These are phyloP conservation scores for Fusarium pseudoanthophilum DNA, from an alignment of 2,329 filamentous ascomycete species.

Conservation along the genomic window DNA sequence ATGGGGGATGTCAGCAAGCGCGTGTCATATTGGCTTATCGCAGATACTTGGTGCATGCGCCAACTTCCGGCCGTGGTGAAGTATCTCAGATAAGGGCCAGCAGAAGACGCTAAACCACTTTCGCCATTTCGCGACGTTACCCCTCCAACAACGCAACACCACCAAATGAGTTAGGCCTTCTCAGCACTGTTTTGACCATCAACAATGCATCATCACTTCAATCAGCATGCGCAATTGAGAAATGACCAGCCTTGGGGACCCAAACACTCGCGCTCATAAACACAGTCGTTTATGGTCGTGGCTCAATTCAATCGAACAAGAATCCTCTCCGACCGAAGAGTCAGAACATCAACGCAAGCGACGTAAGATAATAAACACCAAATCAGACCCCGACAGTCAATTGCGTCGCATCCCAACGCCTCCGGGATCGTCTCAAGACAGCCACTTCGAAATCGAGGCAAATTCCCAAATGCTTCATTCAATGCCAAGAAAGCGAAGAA, in stretches of 20 bases:
- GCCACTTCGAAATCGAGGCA: neutral
- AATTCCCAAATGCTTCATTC: accelerated
- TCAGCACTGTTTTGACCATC: neutral
- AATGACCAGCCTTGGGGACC: neutral
- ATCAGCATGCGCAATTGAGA: neutral
- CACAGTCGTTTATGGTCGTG: neutral
- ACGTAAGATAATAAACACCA: neutral
- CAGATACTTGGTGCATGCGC: neutral
- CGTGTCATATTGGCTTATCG: neutral
- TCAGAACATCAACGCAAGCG: neutral
- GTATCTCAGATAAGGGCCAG: neutral
- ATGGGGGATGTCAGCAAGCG: no score
- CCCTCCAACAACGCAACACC: neutral
- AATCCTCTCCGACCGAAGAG: neutral
- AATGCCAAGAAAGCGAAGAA: neutral
- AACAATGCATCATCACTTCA: neutral
- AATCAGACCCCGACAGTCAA: neutral
- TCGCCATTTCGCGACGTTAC: neutral
- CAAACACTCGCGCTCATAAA: neutral
- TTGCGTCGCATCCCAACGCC: neutral
- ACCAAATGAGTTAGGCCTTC: neutral
- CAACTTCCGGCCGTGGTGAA: no score
- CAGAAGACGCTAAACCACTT: neutral
- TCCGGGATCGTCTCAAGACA: neutral
- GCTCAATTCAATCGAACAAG: neutral